A percentile compares a stretch with the other conserved stretches of the same genome.
These are phyloP conservation scores for Alternaria brassicae DNA, from an alignment of 2,329 filamentous ascomycete species.

Conservation along the genomic window DNA sequence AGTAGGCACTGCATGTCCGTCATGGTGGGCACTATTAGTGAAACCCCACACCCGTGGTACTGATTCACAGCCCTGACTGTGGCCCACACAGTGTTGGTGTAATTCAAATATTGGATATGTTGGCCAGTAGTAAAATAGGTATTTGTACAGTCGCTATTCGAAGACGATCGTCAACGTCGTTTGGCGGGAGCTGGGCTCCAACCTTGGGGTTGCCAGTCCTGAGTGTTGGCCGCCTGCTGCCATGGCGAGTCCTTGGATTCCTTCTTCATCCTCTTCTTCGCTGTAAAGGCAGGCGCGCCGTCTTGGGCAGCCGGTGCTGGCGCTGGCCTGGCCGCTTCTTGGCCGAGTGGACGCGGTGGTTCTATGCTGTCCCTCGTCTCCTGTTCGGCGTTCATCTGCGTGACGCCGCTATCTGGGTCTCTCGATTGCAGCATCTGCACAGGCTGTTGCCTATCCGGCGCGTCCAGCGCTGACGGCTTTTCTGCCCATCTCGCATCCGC, in stretches of 20 bases:
- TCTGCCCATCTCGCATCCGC: conserved; percentile 69
- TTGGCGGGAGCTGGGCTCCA: conserved; percentile 54
- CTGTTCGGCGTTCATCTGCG: conserved; percentile 42
- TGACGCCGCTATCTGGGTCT: conserved; percentile 51
- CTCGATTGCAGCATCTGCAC: conserved; percentile 54
- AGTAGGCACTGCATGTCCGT: background rate
- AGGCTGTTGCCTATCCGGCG: conserved; percentile 59
- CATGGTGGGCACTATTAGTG: background rate
- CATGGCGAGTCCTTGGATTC: conserved; percentile 51
- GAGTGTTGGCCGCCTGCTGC: conserved; percentile 48
- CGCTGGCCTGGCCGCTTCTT: conserved; percentile 9
- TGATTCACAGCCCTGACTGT: background rate
- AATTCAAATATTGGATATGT: background rate
- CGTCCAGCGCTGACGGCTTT: conserved; percentile 65
- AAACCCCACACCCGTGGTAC: background rate
- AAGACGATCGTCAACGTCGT: conserved; percentile 30
- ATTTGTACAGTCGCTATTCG: background rate
- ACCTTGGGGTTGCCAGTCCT: conserved; percentile 57
- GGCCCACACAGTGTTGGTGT: background rate
- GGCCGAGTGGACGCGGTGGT: conserved; percentile 1
- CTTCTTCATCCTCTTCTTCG: conserved; percentile 31
- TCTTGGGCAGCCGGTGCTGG: conserved; percentile 12
- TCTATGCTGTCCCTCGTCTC: conserved; percentile 40
- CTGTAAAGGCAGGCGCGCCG: conserved; percentile 28
- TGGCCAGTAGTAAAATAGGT: background rate